A percentile compares a stretch with the other conserved stretches of the same genome.
Evolutionary conservation across 345 rosid species (phyloP).

Genomic region (Murraya koenigii): DNA sequence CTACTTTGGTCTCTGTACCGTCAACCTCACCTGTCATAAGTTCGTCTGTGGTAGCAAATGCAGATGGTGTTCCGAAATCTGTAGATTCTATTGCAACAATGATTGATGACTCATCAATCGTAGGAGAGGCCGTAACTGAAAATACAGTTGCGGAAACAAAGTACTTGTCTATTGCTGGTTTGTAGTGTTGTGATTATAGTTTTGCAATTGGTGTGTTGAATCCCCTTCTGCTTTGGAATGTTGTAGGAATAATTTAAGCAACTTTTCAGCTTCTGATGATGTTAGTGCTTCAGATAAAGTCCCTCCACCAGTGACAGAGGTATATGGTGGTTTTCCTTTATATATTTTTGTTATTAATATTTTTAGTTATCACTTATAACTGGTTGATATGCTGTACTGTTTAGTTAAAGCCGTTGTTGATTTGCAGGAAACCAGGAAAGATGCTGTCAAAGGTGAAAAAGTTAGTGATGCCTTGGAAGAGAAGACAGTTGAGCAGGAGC

Average conservation of each 20-base stretch:
- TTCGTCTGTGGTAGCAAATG: constrained; percentile 33
- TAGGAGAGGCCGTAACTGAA: constrained; percentile 38
- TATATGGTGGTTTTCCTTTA: constrained; percentile 12
- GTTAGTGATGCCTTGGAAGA: constrained; percentile 47
- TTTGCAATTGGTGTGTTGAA: constrained; percentile 18
- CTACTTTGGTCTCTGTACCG: constrained; percentile 39
- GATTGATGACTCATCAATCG: constrained; percentile 37
- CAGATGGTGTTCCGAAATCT: constrained; percentile 34
- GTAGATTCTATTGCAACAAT: constrained; percentile 25
- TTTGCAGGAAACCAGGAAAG: constrained; percentile 48
- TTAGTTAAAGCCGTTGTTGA: constrained; percentile 15
- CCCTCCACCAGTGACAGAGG: constrained; percentile 38
- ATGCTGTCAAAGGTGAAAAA: constrained; percentile 39
- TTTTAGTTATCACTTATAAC: constrained; percentile 1
- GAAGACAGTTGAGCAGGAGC: constrained; percentile 54
- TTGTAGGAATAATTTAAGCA: constrained; percentile 34
- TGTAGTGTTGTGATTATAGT: constrained; percentile 7
- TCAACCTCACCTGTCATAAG: constrained; percentile 35
- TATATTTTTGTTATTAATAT: neutral
- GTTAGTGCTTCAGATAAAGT: constrained; percentile 32
- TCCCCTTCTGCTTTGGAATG: constrained; percentile 9
- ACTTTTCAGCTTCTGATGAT: constrained; percentile 23
- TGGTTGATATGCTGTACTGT: constrained; percentile 8
- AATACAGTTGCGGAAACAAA: constrained; percentile 33
- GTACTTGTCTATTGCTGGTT: constrained; percentile 38